A percentile compares a stretch with the other conserved stretches of the same genome.
Evolutionary conservation across 805 yeast genomes (phyloP).

Genomic region (Metschnikowia gelsemii): DNA sequence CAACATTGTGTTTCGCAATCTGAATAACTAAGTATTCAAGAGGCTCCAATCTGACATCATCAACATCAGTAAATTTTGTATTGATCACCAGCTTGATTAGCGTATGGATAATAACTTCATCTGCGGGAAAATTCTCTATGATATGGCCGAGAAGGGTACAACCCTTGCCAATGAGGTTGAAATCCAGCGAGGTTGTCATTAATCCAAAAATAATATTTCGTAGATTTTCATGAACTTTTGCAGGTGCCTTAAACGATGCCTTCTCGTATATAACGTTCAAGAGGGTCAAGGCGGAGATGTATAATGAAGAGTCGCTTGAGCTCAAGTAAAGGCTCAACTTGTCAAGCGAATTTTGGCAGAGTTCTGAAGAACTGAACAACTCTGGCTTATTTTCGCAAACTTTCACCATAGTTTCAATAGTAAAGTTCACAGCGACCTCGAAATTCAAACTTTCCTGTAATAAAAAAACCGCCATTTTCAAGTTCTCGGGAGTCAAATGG

Average conservation of each 20-base stretch:
- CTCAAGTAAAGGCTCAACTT: constrained; percentile 23
- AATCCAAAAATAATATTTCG: constrained; percentile 12
- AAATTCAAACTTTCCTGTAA: constrained; percentile 26
- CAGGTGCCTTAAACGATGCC: constrained; percentile 3
- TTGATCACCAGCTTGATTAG: constrained; percentile 19
- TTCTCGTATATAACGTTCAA: constrained; percentile 15
- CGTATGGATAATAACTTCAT: constrained; percentile 5
- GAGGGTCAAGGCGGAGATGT: constrained; percentile 23
- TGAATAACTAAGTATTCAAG: constrained; percentile 19
- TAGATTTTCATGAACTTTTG: constrained; percentile 1
- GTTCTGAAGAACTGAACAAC: constrained; percentile 14
- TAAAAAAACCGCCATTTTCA: constrained; percentile 12
- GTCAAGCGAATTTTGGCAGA: constrained; percentile 21
- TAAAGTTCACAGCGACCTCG: constrained; percentile 28
- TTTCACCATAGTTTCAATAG: constrained; percentile 27
- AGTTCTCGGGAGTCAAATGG: constrained; percentile 13
- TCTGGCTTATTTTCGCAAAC: constrained; percentile 19
- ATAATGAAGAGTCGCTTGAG: constrained; percentile 30
- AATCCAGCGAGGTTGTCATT: constrained; percentile 11
- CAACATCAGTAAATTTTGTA: constrained; percentile 20
- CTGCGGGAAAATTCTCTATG: constrained; percentile 10
- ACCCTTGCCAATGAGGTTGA: constrained; percentile 12
- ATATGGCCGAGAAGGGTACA: constrained; percentile 15
- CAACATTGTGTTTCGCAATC: constrained; percentile 9
- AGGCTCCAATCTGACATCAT: constrained; percentile 19